A percentile compares a stretch with the other conserved stretches of the same genome.
phyloP scores from a whole-genome alignment of 2,329 filamentous ascomycete genomes.

The Ophiosphaerella narmari region DNA sequence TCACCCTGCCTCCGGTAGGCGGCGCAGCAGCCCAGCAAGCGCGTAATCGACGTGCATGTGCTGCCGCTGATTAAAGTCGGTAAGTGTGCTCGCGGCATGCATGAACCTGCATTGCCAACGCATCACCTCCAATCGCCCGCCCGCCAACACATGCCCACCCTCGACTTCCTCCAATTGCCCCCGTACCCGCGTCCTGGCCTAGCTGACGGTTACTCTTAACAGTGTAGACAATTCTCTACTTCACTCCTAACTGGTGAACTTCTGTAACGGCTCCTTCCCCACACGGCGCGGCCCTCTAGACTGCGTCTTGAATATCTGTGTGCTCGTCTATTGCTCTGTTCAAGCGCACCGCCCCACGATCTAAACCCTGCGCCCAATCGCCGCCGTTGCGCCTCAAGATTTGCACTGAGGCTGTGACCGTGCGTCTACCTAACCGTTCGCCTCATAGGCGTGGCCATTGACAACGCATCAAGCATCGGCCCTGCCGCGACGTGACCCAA shows the following conservation, averaged over 20 bases:
- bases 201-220: constrained; percentile 42
- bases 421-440: constrained; percentile 37
- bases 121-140: constrained; percentile 50
- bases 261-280: constrained; percentile 39
- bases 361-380: constrained; percentile 29
- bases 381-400: constrained; percentile 35
- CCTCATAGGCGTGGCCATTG: constrained; percentile 50
- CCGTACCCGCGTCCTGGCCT: constrained; percentile 34
- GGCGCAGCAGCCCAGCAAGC: constrained; percentile 27
- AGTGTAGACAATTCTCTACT: constrained; percentile 37
- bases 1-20: constrained; percentile 18
- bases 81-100: constrained; percentile 44
- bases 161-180: constrained; percentile 46
- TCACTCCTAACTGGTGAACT: constrained; percentile 40
- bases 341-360: constrained; percentile 41
- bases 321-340: constrained; percentile 19
- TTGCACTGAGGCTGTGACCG: constrained; percentile 36
- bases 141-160: constrained; percentile 45
- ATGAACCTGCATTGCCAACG: constrained; percentile 50
- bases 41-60: constrained; percentile 40
- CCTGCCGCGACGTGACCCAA: constrained; percentile 45
- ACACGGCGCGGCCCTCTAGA: constrained; percentile 44
- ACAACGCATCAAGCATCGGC: constrained; percentile 49
- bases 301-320: constrained; percentile 24
- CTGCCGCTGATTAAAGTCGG: constrained; percentile 41